Percentiles rank a stretch among this genome's conserved stretches.
Conservation (phyloP, 768 basidiomycete genomes). For the Tricholoma sp. region DNA sequence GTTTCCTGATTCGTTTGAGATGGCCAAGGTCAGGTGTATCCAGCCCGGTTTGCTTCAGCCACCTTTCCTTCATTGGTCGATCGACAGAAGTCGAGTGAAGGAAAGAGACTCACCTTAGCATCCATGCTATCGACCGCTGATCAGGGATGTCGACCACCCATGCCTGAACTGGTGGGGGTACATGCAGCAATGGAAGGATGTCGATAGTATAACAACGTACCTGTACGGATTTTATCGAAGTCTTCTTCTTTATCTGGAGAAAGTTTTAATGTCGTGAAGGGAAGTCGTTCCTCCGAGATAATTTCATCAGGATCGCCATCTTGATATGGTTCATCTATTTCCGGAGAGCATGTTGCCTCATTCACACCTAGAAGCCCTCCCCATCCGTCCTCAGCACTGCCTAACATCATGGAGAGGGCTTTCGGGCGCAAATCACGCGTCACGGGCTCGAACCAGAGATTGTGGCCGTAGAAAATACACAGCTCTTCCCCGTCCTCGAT, state of each 20-base stretch:
- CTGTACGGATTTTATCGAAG: conserved; percentile 48
- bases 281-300: conserved; percentile 54
- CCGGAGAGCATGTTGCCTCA: conserved; percentile 12
- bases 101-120: conserved; percentile 50
- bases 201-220: conserved; percentile 27
- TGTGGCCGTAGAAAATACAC: conserved; percentile 72
- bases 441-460: conserved; percentile 57
- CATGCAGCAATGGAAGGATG: neutral
- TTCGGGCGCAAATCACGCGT: conserved; percentile 10
- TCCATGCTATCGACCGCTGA: conserved; percentile 47
- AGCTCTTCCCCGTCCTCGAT: conserved; percentile 65
- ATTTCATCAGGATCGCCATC: conserved; percentile 40
- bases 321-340: conserved; percentile 23
- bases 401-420: neutral
- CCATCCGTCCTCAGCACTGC: conserved; percentile 39
- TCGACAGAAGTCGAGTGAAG: neutral
- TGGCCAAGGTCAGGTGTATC: conserved; percentile 63
- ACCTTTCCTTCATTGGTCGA: conserved; percentile 37
- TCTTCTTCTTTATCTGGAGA: conserved; percentile 58
- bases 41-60: conserved; percentile 59
- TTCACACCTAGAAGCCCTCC: conserved; percentile 33
- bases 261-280: conserved; percentile 58
- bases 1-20: conserved; percentile 71
- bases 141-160: conserved; percentile 78
- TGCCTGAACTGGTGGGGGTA: conserved; percentile 45